A percentile compares a stretch with the other conserved stretches of the same genome.
These are phyloP conservation scores for Aspergillus sp. DNA, from an alignment of 2,329 filamentous ascomycete genomes.

Conservation along the genomic window DNA sequence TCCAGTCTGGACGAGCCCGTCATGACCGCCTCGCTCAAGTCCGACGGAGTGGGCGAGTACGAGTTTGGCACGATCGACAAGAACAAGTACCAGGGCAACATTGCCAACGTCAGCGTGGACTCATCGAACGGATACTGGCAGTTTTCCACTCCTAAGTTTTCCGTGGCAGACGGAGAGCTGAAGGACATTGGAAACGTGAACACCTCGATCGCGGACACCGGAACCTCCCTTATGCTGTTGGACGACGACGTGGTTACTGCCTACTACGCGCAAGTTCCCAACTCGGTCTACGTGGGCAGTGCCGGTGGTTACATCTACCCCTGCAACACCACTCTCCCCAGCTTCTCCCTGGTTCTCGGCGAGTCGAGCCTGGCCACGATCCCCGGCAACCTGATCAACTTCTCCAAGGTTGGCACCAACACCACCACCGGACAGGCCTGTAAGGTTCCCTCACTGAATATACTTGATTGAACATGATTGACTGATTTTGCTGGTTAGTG, in stretches of 20 bases:
- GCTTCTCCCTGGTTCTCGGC: slow-evolving; percentile 58
- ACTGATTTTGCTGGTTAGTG: slow-evolving; percentile 37
- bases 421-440: slow-evolving; percentile 41
- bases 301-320: slow-evolving; percentile 60
- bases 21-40: slow-evolving; percentile 70
- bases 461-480: slow-evolving; percentile 1
- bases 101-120: slow-evolving; percentile 65
- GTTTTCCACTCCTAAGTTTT: slow-evolving; percentile 60
- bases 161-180: slow-evolving; percentile 50
- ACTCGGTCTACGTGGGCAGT: slow-evolving; percentile 49
- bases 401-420: slow-evolving; percentile 53
- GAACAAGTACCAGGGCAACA: slow-evolving; percentile 62
- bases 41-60: slow-evolving; percentile 64
- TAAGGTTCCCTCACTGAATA: slow-evolving; percentile 29
- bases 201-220: slow-evolving; percentile 66
- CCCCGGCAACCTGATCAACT: slow-evolving; percentile 59
- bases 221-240: slow-evolving; percentile 67
- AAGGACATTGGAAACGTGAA: slow-evolving; percentile 36
- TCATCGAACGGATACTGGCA: slow-evolving; percentile 69
- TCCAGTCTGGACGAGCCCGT: slow-evolving; percentile 63
- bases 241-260: slow-evolving; percentile 57
- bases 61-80: slow-evolving; percentile 72
- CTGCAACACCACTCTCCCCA: slow-evolving; percentile 56
- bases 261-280: slow-evolving; percentile 62
- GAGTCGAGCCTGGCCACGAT: slow-evolving; percentile 54